Evolutionary conservation across 2,329 filamentous ascomycete genomes (phyloP), one percentile per base, ranked within the genome.

Genomic region (Beauveria asiatica): DNA sequence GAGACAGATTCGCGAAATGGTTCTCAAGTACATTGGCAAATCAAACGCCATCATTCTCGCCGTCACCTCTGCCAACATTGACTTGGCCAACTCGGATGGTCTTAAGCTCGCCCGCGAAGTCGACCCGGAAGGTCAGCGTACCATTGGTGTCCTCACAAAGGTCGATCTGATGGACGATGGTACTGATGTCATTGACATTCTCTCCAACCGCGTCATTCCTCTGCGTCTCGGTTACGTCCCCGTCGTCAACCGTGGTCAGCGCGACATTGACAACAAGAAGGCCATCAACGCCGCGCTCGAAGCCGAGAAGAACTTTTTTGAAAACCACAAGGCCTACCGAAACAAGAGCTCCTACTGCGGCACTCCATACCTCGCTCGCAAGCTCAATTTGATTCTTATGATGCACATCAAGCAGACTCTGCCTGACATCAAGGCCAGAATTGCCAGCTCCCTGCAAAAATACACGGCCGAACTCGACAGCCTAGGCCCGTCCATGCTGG

Each of bases 361-460:
- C 74, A 99, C 94, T 3, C 94, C 94, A 4, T 99, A 99, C 72
- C 81, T 99, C 62, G 94, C 94, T 4, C 87, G 93, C 67, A 99
- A 99, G 78, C 84, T 99, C 62, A 99, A 99, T 76, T 81, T 99
- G 69, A 97, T 99, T 71, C 83, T 99, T 67, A 97, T 99, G 93
- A 99, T 99, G 94, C 94, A 99, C 80, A 99, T 99, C 80, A 99
- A 99, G 78, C 93, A 99, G 79, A 99, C 94, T 1, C 83, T 99
- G 16, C 94, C 94, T 45, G 94, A 99, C 72, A 99, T 99, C 80
- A 99, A 99, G 79, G 91, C 90, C 16, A 89, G 95, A 64, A 99
- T 99, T 68, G 84, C 89, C n/a, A 89, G 90, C 66, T 97, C 93
- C 16, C 80, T 99, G 62, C 88, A 92, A 72, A 99, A 99, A 73